phyloP scores from a whole-genome alignment of 176 grass and related monocot genomes.

The Ensete glaucum region DNA sequence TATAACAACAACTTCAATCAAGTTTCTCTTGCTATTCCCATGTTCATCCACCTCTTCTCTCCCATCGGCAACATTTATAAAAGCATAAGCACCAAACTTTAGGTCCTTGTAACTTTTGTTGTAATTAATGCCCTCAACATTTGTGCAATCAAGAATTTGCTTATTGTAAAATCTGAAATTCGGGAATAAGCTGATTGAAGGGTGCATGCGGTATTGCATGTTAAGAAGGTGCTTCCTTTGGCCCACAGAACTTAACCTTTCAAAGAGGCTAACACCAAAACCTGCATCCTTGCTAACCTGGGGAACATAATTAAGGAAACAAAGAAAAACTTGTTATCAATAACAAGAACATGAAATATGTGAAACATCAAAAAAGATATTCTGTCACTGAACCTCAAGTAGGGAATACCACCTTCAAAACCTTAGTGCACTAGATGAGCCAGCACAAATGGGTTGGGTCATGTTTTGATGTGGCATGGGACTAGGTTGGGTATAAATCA shows the following conservation, averaged over 20 bases:
- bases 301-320: constrained; percentile 11
- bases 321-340: background rate
- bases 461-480: too few relatives aligned
- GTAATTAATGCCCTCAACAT: constrained; percentile 40
- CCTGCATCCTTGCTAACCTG: constrained; percentile 62
- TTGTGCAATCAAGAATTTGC: constrained; percentile 63
- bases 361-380: background rate
- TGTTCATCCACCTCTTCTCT: constrained; percentile 54
- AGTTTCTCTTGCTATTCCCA: constrained; percentile 42
- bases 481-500: too few relatives aligned
- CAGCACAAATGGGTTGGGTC: too few relatives aligned
- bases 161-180: constrained; percentile 54
- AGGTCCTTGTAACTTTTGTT: constrained; percentile 37
- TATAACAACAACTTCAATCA: constrained; percentile 66
- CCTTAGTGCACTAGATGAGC: too few relatives aligned
- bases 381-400: too few relatives aligned
- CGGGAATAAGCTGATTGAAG: constrained; percentile 62
- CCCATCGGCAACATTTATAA: constrained; percentile 52
- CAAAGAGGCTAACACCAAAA: constrained; percentile 65
- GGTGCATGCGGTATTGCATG: constrained; percentile 80
- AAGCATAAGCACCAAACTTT: constrained; percentile 45
- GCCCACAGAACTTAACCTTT: constrained; percentile 44
- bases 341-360: background rate
- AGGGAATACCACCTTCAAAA: too few relatives aligned
- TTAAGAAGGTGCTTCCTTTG: constrained; percentile 63